Evolutionary conservation across 176 grass and related monocot genomes (phyloP), one percentile per base, ranked within the genome.

Genomic region (Ampelocalamus luodianensis): DNA sequence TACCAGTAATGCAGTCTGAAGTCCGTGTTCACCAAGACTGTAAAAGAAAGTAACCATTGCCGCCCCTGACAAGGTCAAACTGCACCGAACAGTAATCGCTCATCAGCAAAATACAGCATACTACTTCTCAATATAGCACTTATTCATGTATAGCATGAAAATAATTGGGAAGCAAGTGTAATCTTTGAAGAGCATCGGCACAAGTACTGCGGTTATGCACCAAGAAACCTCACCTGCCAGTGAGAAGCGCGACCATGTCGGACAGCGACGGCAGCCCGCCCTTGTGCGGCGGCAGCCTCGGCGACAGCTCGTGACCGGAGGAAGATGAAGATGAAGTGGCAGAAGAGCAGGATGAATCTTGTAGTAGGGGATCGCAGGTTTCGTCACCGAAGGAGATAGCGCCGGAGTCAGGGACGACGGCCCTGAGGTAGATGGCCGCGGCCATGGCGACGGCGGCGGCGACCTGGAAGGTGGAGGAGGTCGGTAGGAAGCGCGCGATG

Each of bases 21-120:
- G 88, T 8, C 96, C 96, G 73, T 88, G 85, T 74, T 98, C 96
- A 68, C 91, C 93, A 22, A 98, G 88, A 80, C 93, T 88, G 85
- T 83, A 78, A 72, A 98, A 98, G 82, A 98, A 94, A 56, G 73
- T 91, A 36, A 98, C 36, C 45, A 74, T 71, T 50, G 96, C 93
- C 29, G 91, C 87, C 62, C 88, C 81, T 39, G 96, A 92, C 65
- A 98, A 58, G 37, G 83, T 85, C 61, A 73, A 59, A 75, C 96
- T 95, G 76, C 83, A 86, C 0, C 14, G 2, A 68, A 24, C 5
- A 79, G 42, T 45, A 79, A 84, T 29, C 5, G 3, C 22, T 65
- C 20, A 79, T 83, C 7, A 87, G 48, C 0, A 56, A 10, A 60
- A 60, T 60, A 55, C 48, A 23, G 6, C 14, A 67, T 11, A 36